Base-by-base conservation (phyloP, 768 basidiomycete genomes). In the Suillus occidentalis region DNA sequence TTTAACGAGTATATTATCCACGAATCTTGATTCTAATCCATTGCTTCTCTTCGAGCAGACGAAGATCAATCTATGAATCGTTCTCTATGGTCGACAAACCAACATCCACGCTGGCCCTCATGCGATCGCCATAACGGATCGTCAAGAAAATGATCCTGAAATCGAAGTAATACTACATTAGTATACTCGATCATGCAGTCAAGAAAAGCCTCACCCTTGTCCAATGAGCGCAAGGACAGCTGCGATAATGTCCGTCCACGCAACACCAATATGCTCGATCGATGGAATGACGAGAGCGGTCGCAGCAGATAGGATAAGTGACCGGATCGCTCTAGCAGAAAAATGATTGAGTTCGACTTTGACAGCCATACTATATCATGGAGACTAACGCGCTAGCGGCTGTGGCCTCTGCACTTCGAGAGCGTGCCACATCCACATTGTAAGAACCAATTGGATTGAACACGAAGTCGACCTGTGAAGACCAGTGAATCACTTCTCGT, bases 71-170 rank as follows among this genome's bases (percentile, higher is more conserved):
- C 47, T 49, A 14, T 49, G 12, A 22, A 62, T 81, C 81, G n/a
- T 72, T 76, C 1, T 77, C 72, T 9, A 69, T 71, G 1, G 80
- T 83, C 2, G 83, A 82, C 66, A 80, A 86, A 1, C 82, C 85
- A 16, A 86, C 73, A 66, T 87, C 82, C 9, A 83, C 72, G 78
- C 80, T 83, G 2, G 78, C 80, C 59, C 86, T 77, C 75, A 88
- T 79, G 65, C 78, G 73, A 22, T 81, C 80, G 2, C 86, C 86
- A 59, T 86, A 84, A 40, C 71, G 73, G 25, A 88, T 83, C 0
- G 81, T 82, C 12, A 76, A 61, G 74, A 76, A 79, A 5, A 88
- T 64, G 2, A 85, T 62, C 12, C 86, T 88, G 59, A 60, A 36
- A 50, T 34, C 18, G 18, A 53, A 31, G 18, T 18, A 16, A 7